Evolutionary conservation across 257 asterid species (phyloP).

Genomic region (Leptodermis oblonga): DNA sequence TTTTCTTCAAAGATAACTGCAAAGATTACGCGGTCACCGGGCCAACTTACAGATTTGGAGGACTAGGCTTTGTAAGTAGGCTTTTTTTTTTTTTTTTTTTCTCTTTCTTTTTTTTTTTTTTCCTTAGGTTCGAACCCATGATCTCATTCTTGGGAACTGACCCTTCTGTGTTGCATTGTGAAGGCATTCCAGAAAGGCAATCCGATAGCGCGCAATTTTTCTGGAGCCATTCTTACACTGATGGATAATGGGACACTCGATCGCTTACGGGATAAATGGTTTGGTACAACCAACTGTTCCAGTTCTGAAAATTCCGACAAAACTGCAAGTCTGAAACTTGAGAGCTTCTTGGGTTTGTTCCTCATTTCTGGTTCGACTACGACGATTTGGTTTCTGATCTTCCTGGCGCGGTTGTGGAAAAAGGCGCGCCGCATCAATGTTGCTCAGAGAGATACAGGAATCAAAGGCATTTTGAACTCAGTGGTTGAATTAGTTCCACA

Average conservation of each 20-base stretch:
- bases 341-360: slow-evolving; percentile 38
- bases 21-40: slow-evolving; percentile 26
- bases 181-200: slow-evolving; percentile 37
- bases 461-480: neutral
- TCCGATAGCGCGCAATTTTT: slow-evolving; percentile 33
- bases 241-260: slow-evolving; percentile 24
- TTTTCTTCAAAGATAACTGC: slow-evolving; percentile 29
- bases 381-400: slow-evolving; percentile 28
- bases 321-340: slow-evolving; percentile 22
- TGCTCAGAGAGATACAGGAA: neutral
- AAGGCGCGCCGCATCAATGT: neutral
- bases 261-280: slow-evolving; percentile 18
- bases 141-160: too few relatives aligned
- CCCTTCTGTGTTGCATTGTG: neutral
- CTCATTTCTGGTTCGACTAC: slow-evolving; percentile 27
- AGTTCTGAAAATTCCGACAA: neutral
- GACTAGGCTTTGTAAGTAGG: slow-evolving; percentile 33
- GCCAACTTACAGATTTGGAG: slow-evolving; percentile 34
- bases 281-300: slow-evolving; percentile 26
- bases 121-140: neutral
- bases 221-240: slow-evolving; percentile 32
- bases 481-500: neutral
- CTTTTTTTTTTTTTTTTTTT: neutral
- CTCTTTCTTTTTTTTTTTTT: neutral
- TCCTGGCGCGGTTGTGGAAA: slow-evolving; percentile 11